These are phyloP conservation scores for Talaromyces wortmannii DNA, from an alignment of 495 filamentous ascomycete genomes.

Conservation along the genomic window DNA sequence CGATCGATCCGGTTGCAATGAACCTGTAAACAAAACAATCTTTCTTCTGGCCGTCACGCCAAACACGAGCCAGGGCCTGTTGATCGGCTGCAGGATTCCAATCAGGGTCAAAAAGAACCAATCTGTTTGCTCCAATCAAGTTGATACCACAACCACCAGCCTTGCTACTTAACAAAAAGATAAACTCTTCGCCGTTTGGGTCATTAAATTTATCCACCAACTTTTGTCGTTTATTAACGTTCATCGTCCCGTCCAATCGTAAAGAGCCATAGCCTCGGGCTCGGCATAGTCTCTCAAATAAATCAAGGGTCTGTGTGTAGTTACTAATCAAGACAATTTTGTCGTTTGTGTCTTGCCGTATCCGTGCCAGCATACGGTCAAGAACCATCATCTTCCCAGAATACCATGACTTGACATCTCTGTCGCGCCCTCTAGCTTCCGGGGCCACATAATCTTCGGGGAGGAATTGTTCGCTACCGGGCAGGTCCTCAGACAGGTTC, in stretches of 20 bases:
- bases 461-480: constrained; percentile 74
- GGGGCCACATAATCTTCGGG: constrained; percentile 87
- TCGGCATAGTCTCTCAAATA: constrained; percentile 90
- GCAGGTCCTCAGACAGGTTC: constrained; percentile 75
- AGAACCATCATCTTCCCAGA: constrained; percentile 98
- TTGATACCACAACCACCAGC: constrained; percentile 97
- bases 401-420: constrained; percentile 93
- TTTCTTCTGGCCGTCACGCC: constrained; percentile 99
- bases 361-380: constrained; percentile 95
- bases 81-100: constrained; percentile 99
- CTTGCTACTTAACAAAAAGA: constrained; percentile 94
- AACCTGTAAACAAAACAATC: constrained; percentile 99
- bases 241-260: constrained; percentile 94
- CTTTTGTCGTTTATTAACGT: constrained; percentile 92
- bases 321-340: constrained; percentile 99
- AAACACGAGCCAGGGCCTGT: constrained; percentile 93
- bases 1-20: constrained; percentile 95
- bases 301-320: constrained; percentile 92
- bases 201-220: constrained; percentile 99
- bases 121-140: constrained; percentile 91
- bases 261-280: constrained; percentile 75
- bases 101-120: constrained; percentile 96
- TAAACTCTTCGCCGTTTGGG: constrained; percentile 81
- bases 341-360: constrained; percentile 93
- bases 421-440: constrained; percentile 79